Evolutionary conservation across 768 basidiomycete genomes (phyloP).

Genomic region (Tulasnella sp.): DNA sequence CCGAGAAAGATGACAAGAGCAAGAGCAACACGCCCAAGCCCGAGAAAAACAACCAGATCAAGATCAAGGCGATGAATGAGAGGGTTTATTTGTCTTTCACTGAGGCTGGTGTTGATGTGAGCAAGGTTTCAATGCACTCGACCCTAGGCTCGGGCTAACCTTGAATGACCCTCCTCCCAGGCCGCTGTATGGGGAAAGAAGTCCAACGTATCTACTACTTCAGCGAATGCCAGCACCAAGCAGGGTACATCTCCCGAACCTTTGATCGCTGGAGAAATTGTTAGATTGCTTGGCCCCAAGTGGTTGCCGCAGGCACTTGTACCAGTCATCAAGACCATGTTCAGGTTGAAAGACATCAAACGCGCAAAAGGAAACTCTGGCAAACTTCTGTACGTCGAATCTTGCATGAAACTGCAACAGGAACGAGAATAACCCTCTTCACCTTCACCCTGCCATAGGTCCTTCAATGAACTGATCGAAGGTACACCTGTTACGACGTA

Average conservation of each 20-base stretch:
- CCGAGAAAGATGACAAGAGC: slow-evolving; percentile 43
- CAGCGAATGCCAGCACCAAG: too few relatives aligned
- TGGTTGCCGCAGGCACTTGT: slow-evolving; percentile 59
- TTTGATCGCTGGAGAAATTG: slow-evolving; percentile 41
- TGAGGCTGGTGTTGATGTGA: slow-evolving; percentile 55
- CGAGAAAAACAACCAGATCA: too few relatives aligned
- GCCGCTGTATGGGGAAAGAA: slow-evolving; percentile 1
- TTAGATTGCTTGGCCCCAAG: slow-evolving; percentile 52
- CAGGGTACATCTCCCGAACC: slow-evolving; percentile 34
- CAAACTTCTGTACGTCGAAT: slow-evolving; percentile 40
- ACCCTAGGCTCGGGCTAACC: background rate
- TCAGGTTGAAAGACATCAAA: slow-evolving; percentile 53
- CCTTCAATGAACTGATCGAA: background rate
- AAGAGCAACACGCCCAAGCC: too few relatives aligned
- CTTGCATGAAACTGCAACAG: background rate
- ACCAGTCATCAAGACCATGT: slow-evolving; percentile 62
- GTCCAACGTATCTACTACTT: slow-evolving; percentile 7
- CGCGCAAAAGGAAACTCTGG: slow-evolving; percentile 71
- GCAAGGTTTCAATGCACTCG: slow-evolving; percentile 34
- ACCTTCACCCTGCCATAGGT: background rate
- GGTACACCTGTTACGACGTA: background rate
- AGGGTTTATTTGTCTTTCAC: slow-evolving; percentile 62
- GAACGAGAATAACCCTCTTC: too few relatives aligned
- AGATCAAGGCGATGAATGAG: too few relatives aligned
- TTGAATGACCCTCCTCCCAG: background rate